Evolutionary conservation across 1,139 yeast species (phyloP).

Genomic region (Nakaseomyces delphensis): DNA sequence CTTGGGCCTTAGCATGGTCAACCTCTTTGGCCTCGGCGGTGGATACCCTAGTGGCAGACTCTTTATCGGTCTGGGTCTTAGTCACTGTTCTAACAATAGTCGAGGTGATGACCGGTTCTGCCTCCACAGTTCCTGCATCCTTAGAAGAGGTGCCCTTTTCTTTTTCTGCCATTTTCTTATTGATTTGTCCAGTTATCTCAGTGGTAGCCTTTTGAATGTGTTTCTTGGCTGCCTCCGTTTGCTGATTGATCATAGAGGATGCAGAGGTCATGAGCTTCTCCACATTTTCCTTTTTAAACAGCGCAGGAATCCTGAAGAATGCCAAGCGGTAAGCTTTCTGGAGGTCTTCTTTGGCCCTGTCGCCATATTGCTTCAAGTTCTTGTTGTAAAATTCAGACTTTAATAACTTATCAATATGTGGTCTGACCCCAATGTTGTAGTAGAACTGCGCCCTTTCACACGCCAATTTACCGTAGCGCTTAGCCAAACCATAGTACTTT

Average conservation of each 20-base stretch:
- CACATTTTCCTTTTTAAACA: constrained; percentile 4
- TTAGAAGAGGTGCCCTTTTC: too few species aligned
- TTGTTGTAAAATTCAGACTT: constrained; percentile 8
- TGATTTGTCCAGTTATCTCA: neutral
- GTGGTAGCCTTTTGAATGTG: neutral
- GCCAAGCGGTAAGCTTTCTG: constrained; percentile 5
- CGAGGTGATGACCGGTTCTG: neutral
- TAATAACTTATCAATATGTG: constrained; percentile 9
- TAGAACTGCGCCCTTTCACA: constrained; percentile 10
- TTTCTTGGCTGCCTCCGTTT: neutral
- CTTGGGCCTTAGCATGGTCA: constrained; percentile 8
- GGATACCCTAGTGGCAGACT: neutral
- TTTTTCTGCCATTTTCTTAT: neutral
- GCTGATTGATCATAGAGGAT: neutral
- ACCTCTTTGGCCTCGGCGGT: neutral
- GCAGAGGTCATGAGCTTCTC: constrained; percentile 2
- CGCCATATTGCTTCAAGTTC: constrained; percentile 3
- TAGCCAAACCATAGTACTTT: constrained; percentile 7
- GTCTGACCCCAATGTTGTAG: constrained; percentile 13
- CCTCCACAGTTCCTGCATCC: constrained; percentile 1
- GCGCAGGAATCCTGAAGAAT: neutral
- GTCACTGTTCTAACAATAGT: constrained; percentile 1
- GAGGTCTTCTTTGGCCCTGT: constrained; percentile 4
- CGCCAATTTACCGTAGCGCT: neutral
- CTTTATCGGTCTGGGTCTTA: neutral